phyloP scores from a whole-genome alignment of 495 filamentous ascomycete species.

The Hypomontagnella submonticulosa region DNA sequence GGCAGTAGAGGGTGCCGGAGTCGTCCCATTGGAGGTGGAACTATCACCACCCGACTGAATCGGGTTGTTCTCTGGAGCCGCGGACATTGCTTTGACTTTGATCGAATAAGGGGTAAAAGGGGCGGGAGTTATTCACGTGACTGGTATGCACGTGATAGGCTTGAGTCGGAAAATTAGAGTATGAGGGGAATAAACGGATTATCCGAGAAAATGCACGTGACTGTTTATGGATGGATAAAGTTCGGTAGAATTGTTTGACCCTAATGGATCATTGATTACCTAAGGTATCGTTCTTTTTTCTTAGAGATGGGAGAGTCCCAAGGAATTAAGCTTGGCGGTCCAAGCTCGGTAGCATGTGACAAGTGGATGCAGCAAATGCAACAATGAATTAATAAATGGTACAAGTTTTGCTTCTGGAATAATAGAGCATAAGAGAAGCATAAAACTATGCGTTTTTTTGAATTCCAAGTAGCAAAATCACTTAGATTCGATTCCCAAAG shows the following conservation, averaged over 20 bases:
- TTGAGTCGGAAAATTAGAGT: too few species aligned
- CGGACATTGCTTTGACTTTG: constrained; percentile 41
- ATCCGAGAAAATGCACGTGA: too few species aligned
- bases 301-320: too few species aligned
- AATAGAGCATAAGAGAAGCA: constrained; percentile 4
- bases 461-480: constrained; percentile 21
- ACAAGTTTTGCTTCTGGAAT: constrained; percentile 1
- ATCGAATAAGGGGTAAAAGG: background rate
- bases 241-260: too few species aligned
- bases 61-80: constrained; percentile 44
- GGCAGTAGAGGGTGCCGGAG: constrained; percentile 56
- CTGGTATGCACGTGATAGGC: too few species aligned
- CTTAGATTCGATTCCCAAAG: constrained; percentile 33
- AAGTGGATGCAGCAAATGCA: constrained; percentile 3
- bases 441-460: constrained; percentile 1
- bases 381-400: background rate
- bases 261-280: too few species aligned
- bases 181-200: too few species aligned
- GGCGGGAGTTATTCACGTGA: constrained; percentile 11
- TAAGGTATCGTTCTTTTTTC: too few species aligned
- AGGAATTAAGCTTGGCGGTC: constrained; percentile 12
- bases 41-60: constrained; percentile 47
- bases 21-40: constrained; percentile 55
- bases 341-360: constrained; percentile 28
- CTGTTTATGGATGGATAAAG: too few species aligned